These are phyloP conservation scores for Spirogloea muscicola DNA, from an alignment of 139 green algal genomes.

Conservation along the genomic window DNA sequence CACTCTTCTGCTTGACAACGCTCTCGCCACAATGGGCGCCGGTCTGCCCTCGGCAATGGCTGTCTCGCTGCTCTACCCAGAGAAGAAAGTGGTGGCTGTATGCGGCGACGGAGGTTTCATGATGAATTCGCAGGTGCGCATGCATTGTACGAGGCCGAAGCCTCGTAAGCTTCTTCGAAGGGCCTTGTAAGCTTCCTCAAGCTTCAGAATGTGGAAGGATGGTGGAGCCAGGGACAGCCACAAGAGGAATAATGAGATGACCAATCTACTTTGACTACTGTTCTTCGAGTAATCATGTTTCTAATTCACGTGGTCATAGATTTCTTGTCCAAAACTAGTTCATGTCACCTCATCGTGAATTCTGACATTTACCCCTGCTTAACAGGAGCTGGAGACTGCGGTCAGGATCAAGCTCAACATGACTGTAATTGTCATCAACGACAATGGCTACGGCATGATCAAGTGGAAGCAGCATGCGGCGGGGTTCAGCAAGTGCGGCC, in stretches of 20 bases:
- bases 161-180: too few relatives aligned
- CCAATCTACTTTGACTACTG: too few relatives aligned
- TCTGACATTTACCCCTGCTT: too few relatives aligned
- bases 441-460: constrained; percentile 54
- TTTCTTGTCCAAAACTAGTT: too few relatives aligned
- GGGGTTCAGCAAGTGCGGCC: constrained; percentile 27
- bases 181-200: too few relatives aligned
- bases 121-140: constrained; percentile 48
- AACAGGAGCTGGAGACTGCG: constrained; percentile 49
- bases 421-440: constrained; percentile 49
- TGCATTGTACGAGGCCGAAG: too few relatives aligned
- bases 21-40: constrained; percentile 52
- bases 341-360: too few relatives aligned
- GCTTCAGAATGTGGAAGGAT: too few relatives aligned
- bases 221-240: too few relatives aligned
- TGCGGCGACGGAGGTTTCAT: constrained; percentile 53
- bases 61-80: constrained; percentile 45
- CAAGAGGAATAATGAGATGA: too few relatives aligned
- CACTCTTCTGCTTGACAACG: constrained; percentile 53
- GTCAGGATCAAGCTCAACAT: constrained; percentile 49
- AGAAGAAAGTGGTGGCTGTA: constrained; percentile 48
- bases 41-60: constrained; percentile 50
- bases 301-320: too few relatives aligned
- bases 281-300: too few relatives aligned
- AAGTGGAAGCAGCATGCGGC: constrained; percentile 51